These are phyloP conservation scores for Andrographis paniculata DNA, from an alignment of 305 asterid genomes.

Conservation along the genomic window DNA sequence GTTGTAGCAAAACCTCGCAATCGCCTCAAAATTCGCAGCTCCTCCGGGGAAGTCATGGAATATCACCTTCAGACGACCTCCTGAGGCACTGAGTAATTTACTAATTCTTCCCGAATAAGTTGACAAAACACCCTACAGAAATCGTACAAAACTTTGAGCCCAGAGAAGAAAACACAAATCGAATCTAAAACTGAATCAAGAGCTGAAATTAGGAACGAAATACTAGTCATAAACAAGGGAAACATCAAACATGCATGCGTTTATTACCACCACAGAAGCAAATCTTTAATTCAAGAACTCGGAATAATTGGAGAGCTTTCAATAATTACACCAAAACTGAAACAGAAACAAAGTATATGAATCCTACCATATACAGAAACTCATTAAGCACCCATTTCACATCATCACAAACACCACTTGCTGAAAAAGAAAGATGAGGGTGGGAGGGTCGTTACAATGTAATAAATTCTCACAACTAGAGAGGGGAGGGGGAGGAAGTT, in stretches of 20 bases:
- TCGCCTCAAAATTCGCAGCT: constrained; percentile 60
- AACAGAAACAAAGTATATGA: too few relatives aligned
- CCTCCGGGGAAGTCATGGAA: constrained; percentile 87
- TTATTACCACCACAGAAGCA: too few relatives aligned
- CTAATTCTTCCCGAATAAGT: constrained; percentile 47
- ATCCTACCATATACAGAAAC: background rate
- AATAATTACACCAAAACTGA: too few relatives aligned
- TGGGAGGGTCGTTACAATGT: constrained; percentile 35
- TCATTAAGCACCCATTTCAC: background rate
- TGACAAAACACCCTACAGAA: constrained; percentile 51
- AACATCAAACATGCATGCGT: too few relatives aligned
- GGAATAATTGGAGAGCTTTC: too few relatives aligned
- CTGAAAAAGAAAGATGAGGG: constrained; percentile 26
- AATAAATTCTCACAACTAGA: constrained; percentile 38
- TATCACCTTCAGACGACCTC: constrained; percentile 49
- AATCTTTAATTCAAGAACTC: too few relatives aligned
- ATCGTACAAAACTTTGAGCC: constrained; percentile 11
- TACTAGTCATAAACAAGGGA: too few relatives aligned
- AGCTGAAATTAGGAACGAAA: too few relatives aligned
- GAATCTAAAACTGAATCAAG: background rate
- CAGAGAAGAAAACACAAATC: too few relatives aligned
- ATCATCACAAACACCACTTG: constrained; percentile 6
- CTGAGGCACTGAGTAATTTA: constrained; percentile 37
- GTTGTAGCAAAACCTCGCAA: constrained; percentile 66
- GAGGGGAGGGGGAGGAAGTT: too few relatives aligned